Percentiles rank a stretch among this genome's conserved stretches.
phyloP scores from a whole-genome alignment of 805 yeast species.

The Starmerella stigmatis region DNA sequence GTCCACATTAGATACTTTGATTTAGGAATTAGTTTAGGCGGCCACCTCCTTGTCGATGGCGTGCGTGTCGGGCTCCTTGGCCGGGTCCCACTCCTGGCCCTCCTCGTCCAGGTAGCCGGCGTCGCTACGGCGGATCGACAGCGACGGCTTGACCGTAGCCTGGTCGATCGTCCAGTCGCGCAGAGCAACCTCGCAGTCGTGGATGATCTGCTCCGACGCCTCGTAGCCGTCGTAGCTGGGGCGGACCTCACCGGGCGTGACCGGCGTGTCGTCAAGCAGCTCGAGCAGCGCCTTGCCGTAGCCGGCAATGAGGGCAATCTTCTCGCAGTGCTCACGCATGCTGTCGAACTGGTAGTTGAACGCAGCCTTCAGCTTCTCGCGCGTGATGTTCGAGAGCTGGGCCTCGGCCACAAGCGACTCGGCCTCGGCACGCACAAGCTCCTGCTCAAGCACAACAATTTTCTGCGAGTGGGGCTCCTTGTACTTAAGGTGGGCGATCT shows the following conservation, averaged over 20 bases:
- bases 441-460: slow-evolving; percentile 92
- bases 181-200: slow-evolving; percentile 91
- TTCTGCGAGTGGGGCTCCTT: slow-evolving; percentile 97
- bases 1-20: slow-evolving; percentile 8
- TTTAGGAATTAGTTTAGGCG: not conserved
- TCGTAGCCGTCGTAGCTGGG: slow-evolving; percentile 97
- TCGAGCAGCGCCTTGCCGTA: slow-evolving; percentile 96
- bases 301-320: slow-evolving; percentile 93
- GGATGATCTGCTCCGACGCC: slow-evolving; percentile 93
- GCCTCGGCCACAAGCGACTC: slow-evolving; percentile 99
- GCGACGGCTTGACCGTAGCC: slow-evolving; percentile 88
- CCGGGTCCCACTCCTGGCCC: slow-evolving; percentile 33
- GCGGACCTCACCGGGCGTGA: slow-evolving; percentile 98
- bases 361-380: slow-evolving; percentile 95
- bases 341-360: slow-evolving; percentile 96
- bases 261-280: slow-evolving; percentile 91
- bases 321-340: slow-evolving; percentile 87
- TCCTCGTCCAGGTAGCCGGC: slow-evolving; percentile 32
- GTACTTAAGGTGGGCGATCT: slow-evolving; percentile 94
- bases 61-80: slow-evolving; percentile 30
- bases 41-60: slow-evolving; percentile 23
- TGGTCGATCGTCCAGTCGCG: slow-evolving; percentile 94
- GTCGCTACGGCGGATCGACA: slow-evolving; percentile 68
- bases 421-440: slow-evolving; percentile 97
- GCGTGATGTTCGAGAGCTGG: slow-evolving; percentile 92